Percentiles rank a stretch among this genome's conserved stretches.
Conservation (phyloP, 2,329 filamentous ascomycete species). For the Trichoderma aggressivum region DNA sequence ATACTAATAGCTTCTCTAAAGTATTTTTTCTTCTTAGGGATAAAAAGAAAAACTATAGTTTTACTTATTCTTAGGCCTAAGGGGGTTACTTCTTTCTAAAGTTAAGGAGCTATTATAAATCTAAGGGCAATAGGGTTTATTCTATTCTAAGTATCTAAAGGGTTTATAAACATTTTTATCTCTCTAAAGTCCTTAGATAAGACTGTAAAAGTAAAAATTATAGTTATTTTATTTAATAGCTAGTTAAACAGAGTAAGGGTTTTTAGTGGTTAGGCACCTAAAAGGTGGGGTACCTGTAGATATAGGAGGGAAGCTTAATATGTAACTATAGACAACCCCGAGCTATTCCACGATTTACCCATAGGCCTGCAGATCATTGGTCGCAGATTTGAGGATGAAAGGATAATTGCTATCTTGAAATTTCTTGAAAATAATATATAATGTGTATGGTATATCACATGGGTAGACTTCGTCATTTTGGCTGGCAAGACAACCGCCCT, state of each 20-base stretch:
- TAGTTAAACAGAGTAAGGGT: background rate
- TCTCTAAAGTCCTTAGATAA: background rate
- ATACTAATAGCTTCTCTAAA: background rate
- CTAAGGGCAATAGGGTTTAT: background rate
- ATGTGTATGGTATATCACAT: background rate
- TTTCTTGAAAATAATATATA: background rate
- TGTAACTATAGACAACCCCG: background rate
- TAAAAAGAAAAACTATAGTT: background rate
- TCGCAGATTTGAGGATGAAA: background rate
- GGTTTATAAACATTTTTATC: background rate
- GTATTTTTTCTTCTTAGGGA: background rate
- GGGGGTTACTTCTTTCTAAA: background rate
- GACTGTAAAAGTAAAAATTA: background rate
- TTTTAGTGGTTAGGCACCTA: background rate
- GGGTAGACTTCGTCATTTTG: background rate
- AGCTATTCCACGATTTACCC: background rate
- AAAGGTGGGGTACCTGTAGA: slow-evolving; percentile 9
- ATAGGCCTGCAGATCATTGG: background rate
- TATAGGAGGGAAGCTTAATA: slow-evolving; percentile 9
- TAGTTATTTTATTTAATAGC: background rate
- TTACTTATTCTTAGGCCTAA: background rate
- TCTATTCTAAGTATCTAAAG: background rate
- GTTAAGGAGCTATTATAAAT: background rate
- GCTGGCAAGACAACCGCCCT: no score
- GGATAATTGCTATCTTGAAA: background rate